Evolutionary conservation across 2,329 filamentous ascomycete genomes (phyloP).

Genomic region (Xylaria sp.): DNA sequence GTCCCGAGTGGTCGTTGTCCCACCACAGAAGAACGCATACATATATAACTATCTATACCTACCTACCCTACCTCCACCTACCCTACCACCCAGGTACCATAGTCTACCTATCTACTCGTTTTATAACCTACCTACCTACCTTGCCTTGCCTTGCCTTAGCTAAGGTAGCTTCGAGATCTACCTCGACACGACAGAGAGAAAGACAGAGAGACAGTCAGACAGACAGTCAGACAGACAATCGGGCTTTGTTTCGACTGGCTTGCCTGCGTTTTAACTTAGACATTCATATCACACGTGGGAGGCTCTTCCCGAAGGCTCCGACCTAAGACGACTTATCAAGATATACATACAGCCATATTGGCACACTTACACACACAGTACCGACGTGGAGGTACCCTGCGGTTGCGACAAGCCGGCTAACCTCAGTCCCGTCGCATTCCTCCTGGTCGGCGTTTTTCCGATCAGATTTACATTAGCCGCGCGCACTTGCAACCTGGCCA

Average conservation of each 20-base stretch:
- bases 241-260: too few relatives aligned
- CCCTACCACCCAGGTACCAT: too few relatives aligned
- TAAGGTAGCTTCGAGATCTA: neutral
- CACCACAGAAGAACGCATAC: neutral
- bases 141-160: too few relatives aligned
- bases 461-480: slow-evolving; percentile 29
- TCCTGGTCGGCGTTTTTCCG: slow-evolving; percentile 20
- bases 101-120: too few relatives aligned
- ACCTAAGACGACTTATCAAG: neutral
- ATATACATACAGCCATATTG: slow-evolving; percentile 1
- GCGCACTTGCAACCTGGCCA: slow-evolving; percentile 26
- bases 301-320: neutral
- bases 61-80: neutral
- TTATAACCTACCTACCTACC: neutral
- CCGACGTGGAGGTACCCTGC: neutral
- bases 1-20: neutral
- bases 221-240: too few relatives aligned
- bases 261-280: too few relatives aligned
- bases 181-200: too few relatives aligned
- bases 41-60: neutral
- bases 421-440: neutral
- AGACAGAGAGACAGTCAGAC: too few relatives aligned
- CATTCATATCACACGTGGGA: neutral
- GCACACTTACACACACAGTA: slow-evolving; percentile 2
- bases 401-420: neutral